phyloP scores from a whole-genome alignment of 1,139 yeast genomes.

The Kurtzmaniella quercitrusa region DNA sequence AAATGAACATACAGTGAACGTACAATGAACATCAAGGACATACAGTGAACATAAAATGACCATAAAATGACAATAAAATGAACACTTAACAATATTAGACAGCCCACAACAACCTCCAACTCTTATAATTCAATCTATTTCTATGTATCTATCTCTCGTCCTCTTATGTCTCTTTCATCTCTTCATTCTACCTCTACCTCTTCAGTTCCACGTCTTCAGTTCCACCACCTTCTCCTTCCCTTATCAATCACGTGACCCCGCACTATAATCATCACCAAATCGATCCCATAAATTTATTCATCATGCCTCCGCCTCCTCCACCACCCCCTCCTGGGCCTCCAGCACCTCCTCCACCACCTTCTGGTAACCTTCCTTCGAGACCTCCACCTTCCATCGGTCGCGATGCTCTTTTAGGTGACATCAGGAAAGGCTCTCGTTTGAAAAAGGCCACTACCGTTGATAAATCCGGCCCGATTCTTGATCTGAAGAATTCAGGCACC shows the following conservation, averaged over 20 bases:
- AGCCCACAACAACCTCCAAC: too few relatives aligned
- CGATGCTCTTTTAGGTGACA: conserved; percentile 83
- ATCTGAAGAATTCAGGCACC: conserved; percentile 22
- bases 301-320: conserved; percentile 36
- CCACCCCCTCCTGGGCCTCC: conserved; percentile 37
- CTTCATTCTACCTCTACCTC: too few relatives aligned
- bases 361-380: conserved; percentile 3
- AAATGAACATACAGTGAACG: too few relatives aligned
- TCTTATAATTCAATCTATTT: too few relatives aligned
- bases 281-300: background rate
- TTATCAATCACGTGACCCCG: background rate
- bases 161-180: too few relatives aligned
- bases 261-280: background rate
- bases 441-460: conserved; percentile 64
- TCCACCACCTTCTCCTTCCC: background rate
- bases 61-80: too few relatives aligned
- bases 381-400: conserved; percentile 47
- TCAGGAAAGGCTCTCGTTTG: conserved; percentile 69
- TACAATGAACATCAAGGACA: too few relatives aligned
- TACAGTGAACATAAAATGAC: too few relatives aligned
- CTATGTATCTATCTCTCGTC: too few relatives aligned
- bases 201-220: too few relatives aligned
- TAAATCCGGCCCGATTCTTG: conserved; percentile 42
- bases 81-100: too few relatives aligned
- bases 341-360: conserved; percentile 14